Evolutionary conservation across 2,329 filamentous ascomycete genomes (phyloP), one percentile per base, ranked within the genome.

Genomic region (Venturia carpophila): DNA sequence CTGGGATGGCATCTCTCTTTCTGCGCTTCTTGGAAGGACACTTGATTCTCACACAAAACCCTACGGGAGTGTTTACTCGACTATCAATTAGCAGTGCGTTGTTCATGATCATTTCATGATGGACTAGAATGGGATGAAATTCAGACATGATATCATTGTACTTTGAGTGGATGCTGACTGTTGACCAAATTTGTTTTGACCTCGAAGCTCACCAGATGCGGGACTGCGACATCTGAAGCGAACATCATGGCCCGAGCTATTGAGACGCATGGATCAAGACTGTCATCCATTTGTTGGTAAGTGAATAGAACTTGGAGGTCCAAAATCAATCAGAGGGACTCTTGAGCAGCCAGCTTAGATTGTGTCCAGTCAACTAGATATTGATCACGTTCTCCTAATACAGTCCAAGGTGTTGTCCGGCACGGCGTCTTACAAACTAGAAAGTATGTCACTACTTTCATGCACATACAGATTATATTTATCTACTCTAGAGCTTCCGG

Each of bases 31-130:
- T 58, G 52, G 47, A 30, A 55, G 49, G 52, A 37, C 27, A 58
- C 24, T 24, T 19, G n/a, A 34, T 58, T 37, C 52, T 37, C 30
- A 58, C 27, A 55, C 49, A 55, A 11, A 55, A 17, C 27, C 52
- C 52, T 58, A 58, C 30, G 52, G 52, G 52, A 37, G 52, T 58
- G 52, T n/a, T 52, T 58, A 37, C 52, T 37, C 52, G 52, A 58
- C 52, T 58, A 58, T 58, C 52, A 58, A 58, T 55, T 37, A 58
- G 52, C 30, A 58, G 52, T 58, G 52, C 27, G 52, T 58, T 58
- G 30, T 19, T 37, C 52, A 58, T 37, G 52, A 58, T 19, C 30
- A n/a, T 19, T 37, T 21, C 52, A 37, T 58, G 52, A 37, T 37
- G 30, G 30, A 2, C 52, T 58, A 58, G 52, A 58, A 30, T 17